A percentile compares a stretch with the other conserved stretches of the same genome.
These are phyloP conservation scores for Elaphomyces granulatus DNA, from an alignment of 495 filamentous ascomycete species.

Conservation along the genomic window DNA sequence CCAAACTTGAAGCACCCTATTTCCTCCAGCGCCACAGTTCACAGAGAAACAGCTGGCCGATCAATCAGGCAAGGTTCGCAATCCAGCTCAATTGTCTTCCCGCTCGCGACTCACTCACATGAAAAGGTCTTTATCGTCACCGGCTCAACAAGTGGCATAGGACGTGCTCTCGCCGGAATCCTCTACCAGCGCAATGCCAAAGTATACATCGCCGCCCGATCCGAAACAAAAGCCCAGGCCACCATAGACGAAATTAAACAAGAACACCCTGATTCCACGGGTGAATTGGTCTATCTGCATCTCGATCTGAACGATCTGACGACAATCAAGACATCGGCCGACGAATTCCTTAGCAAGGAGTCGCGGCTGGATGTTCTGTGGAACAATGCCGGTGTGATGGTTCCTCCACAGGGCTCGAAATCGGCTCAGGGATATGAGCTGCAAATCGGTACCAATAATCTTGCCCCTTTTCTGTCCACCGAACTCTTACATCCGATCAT, in stretches of 20 bases:
- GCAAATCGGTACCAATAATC: conserved; percentile 25
- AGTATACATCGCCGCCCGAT: conserved; percentile 34
- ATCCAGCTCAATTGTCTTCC: too few species aligned
- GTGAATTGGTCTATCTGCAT: conserved; percentile 26
- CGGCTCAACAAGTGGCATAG: conserved; percentile 28
- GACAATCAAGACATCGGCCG: conserved; percentile 33
- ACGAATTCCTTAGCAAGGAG: conserved; percentile 26
- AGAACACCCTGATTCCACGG: conserved; percentile 3
- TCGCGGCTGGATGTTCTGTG: conserved; percentile 36
- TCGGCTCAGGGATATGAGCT: conserved; percentile 26
- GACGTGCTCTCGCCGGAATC: conserved; percentile 24
- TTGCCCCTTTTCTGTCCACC: conserved; percentile 23
- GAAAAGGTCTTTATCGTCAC: conserved; percentile 30
- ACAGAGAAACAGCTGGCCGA: too few species aligned
- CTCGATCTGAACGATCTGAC: conserved; percentile 36
- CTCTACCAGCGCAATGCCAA: conserved; percentile 26
- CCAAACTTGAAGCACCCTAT: too few species aligned
- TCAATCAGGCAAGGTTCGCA: too few species aligned
- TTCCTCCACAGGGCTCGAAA: conserved; percentile 14
- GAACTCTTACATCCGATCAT: conserved; percentile 19
- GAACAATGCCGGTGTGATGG: conserved; percentile 40
- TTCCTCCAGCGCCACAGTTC: too few species aligned
- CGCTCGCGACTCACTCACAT: too few species aligned
- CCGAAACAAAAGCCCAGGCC: conserved; percentile 17
- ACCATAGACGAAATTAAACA: conserved; percentile 24